Base-by-base conservation (phyloP, 306 rosid species). In the Glycine soja region DNA sequence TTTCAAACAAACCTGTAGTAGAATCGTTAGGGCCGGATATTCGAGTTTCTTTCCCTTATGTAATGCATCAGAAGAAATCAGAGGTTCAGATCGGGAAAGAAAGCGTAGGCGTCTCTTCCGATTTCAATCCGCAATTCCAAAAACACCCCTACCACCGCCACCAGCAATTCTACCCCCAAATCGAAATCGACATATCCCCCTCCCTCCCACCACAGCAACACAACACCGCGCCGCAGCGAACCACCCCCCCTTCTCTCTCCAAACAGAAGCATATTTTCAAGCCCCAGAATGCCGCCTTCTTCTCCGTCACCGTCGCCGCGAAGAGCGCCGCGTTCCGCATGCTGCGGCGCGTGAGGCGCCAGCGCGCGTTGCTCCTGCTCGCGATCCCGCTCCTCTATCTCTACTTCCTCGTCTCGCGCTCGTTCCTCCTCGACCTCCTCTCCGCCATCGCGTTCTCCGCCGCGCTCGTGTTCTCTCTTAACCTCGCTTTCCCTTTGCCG, bases 21-120 rank as follows among this genome's bases (percentile, higher is more conserved):
- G 40, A 36, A 3, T 36, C 40, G 3, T 36, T 36, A 3, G 3
- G 40, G 40, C 3, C 5, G 40, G 40, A 24, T 2, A 24, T 24
- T 36, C 5, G 43, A 38, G 43, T 38, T n/a, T 61, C 42, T 65
- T n/a, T 61, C 46, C 68, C 69, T 30, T 85, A 88, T 91, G 93
- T 92, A 91, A 95, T 93, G 99, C 99, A 91, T 95, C 99, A 92
- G 83, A 93, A 96, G 97, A 96, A 93, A 93, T 96, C 98, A 62
- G 99, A 95, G 86, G 93, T 93, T 32, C 97, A 93, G 91, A 92
- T 96, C 97, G 98, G 99, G 87, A 93, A 92, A 87, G 99, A 92
- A 96, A 96, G 99, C 94, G 87, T 81, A 75, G 99, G 97, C 97
- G 88, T 96, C 90, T 96, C 99, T 96, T 96, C 97, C 98, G 99